Percentiles rank a stretch among this genome's conserved stretches.
Evolutionary conservation across 2,329 filamentous ascomycete genomes (phyloP).

Genomic region (Purpureocillium lavendulum): DNA sequence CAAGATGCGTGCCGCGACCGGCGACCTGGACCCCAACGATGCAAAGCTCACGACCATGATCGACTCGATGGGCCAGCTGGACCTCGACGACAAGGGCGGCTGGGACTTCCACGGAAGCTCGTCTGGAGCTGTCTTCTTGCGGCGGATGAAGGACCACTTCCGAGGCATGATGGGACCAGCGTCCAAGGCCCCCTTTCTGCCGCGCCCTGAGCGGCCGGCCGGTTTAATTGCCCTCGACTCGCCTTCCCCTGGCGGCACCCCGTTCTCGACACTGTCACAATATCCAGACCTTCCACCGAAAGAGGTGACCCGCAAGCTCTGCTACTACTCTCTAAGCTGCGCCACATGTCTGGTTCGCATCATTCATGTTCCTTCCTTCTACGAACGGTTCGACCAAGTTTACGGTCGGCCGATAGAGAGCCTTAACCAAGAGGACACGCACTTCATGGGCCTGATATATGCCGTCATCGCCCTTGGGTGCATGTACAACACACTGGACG

Average conservation of each 20-base stretch:
- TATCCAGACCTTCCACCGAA: conserved; percentile 62
- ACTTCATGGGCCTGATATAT: conserved; percentile 64
- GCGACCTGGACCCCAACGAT: conserved; percentile 45
- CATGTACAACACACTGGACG: conserved; percentile 56
- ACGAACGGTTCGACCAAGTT: conserved; percentile 65
- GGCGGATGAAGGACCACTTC: conserved; percentile 80
- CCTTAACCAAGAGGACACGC: conserved; percentile 55
- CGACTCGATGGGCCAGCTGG: conserved; percentile 80
- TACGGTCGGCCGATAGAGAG: conserved; percentile 61
- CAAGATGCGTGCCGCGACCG: conserved; percentile 26
- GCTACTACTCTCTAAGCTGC: conserved; percentile 47
- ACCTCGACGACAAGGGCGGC: conserved; percentile 82
- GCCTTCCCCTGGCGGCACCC: conserved; percentile 55
- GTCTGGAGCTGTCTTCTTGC: conserved; percentile 82
- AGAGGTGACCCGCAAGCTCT: conserved; percentile 43
- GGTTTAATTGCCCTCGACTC: conserved; percentile 58
- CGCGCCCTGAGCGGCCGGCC: conserved; percentile 37
- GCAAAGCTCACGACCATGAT: conserved; percentile 89
- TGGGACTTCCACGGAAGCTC: conserved; percentile 96
- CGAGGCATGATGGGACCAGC: conserved; percentile 64
- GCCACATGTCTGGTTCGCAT: conserved; percentile 57
- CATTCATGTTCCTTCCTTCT: conserved; percentile 76
- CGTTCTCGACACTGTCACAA: conserved; percentile 42
- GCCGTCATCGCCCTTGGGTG: conserved; percentile 64
- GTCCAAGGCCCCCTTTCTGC: conserved; percentile 50